Evolutionary conservation across 768 basidiomycete genomes (phyloP).

Genomic region (Mycena latifolia): DNA sequence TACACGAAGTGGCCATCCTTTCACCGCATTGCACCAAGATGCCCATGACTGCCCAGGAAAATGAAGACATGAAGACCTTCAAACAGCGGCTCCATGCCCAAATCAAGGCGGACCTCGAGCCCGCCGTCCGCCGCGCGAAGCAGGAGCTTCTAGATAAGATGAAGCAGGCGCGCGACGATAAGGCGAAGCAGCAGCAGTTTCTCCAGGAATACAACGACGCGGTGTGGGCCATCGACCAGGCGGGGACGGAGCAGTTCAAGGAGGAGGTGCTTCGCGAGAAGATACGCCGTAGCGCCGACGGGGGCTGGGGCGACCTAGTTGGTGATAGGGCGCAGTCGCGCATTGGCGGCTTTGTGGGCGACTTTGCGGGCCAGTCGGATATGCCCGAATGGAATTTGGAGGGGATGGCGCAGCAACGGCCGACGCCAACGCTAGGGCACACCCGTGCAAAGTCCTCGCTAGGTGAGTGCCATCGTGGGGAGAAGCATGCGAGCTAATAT

Average conservation of each 20-base stretch:
- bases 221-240: slow-evolving; percentile 24
- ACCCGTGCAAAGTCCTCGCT: slow-evolving; percentile 23
- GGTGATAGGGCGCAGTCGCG: slow-evolving; percentile 31
- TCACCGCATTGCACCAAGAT: slow-evolving; percentile 7
- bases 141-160: slow-evolving; percentile 32
- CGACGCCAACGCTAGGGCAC: slow-evolving; percentile 26
- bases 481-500: background rate
- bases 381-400: slow-evolving; percentile 23
- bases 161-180: slow-evolving; percentile 31
- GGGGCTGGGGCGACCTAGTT: slow-evolving; percentile 21
- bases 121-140: slow-evolving; percentile 22
- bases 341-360: slow-evolving; percentile 32
- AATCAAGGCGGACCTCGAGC: slow-evolving; percentile 33
- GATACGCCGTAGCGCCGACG: slow-evolving; percentile 24
- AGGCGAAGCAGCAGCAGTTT: slow-evolving; percentile 26
- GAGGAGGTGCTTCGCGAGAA: slow-evolving; percentile 29
- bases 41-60: slow-evolving; percentile 25
- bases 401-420: slow-evolving; percentile 21
- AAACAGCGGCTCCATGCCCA: slow-evolving; percentile 31
- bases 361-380: slow-evolving; percentile 4
- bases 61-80: slow-evolving; percentile 31
- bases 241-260: slow-evolving; percentile 25
- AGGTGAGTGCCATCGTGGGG: slow-evolving; percentile 17
- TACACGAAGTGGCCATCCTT: slow-evolving; percentile 21
- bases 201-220: slow-evolving; percentile 33